Conservation (phyloP, 2,329 filamentous ascomycete species). For the Metarhizium rileyi region DNA sequence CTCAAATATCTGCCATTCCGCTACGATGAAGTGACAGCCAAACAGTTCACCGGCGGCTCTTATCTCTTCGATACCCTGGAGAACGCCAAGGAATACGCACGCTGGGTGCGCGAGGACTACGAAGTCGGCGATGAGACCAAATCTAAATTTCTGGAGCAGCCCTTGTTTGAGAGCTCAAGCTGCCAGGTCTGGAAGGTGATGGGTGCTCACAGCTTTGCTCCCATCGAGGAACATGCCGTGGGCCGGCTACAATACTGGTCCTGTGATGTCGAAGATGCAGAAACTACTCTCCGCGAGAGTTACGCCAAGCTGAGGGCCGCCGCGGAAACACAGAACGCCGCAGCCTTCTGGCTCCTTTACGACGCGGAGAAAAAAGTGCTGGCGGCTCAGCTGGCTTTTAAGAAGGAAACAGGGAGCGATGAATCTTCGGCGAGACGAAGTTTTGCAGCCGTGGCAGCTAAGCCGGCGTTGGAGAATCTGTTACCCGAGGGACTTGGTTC, state of each 20-base stretch:
- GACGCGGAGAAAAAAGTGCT: slow-evolving; percentile 2
- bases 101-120: slow-evolving; percentile 8
- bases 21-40: slow-evolving; percentile 8
- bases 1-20: slow-evolving; percentile 9
- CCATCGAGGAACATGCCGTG: slow-evolving; percentile 6
- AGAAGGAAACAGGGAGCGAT: slow-evolving; percentile 4
- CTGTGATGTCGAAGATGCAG: neutral
- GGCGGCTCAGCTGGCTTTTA: slow-evolving; percentile 3
- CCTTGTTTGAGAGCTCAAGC: slow-evolving; percentile 3
- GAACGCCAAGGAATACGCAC: slow-evolving; percentile 8
- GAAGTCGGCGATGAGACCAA: slow-evolving; percentile 4
- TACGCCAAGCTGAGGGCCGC: slow-evolving; percentile 1
- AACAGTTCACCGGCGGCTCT: slow-evolving; percentile 7
- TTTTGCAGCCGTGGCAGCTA: neutral
- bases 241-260: slow-evolving; percentile 6
- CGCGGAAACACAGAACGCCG: slow-evolving; percentile 3
- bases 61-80: slow-evolving; percentile 11
- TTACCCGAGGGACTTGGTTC: neutral
- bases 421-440: slow-evolving; percentile 1
- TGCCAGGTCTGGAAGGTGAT: slow-evolving; percentile 7
- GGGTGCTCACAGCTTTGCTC: slow-evolving; percentile 8
- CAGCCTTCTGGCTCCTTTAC: slow-evolving; percentile 7
- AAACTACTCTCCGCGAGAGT: neutral
- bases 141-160: slow-evolving; percentile 5
- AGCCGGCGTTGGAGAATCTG: neutral